Base-by-base conservation (phyloP, 768 basidiomycete genomes). In the Agaricus sinodeliciosus region DNA sequence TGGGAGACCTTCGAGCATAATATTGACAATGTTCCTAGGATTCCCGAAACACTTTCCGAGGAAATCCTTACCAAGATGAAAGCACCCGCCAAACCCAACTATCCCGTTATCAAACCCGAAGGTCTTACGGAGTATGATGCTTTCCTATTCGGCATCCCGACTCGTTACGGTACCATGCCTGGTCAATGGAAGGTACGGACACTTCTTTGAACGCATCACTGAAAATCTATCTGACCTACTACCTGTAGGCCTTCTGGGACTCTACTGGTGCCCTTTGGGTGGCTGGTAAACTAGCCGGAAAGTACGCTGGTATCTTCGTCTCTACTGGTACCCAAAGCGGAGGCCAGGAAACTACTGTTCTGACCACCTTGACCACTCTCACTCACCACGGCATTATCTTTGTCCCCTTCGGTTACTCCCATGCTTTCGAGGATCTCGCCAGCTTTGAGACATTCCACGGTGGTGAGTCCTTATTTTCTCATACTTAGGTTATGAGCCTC, bases 101-200 rank as follows among this genome's bases (percentile, higher is more conserved):
- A 84, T 63, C 84, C 84, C 2, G 58, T 84, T 55, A 66, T 86
- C 59, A 67, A 61, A 0, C 76, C 80, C n/a, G 63, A 68, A 2
- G 69, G 75, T 4, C 72, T 90, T 43, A 41, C 63, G n/a, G 37
- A 69, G 0, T 84, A 74, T 59, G 83, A 90, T 57, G 87, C 76
- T 3, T 80, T 81, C 73, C 56, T 91, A 54, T 72, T 87, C 49
- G 89, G 86, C 48, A 72, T 87, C 48, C 82, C 82, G 9, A 84
- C 83, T 22, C 81, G 88, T 58, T 93, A 77, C 66, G 88, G 88
- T n/a, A 81, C 81, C 62, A 80, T 85, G 61, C 80, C 87, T 34
- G 84, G 74, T 0, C 88, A 91, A 60, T 83, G 62, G 55, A 65
- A 65, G 63, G 63, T 63, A 34, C 31, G 55, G 22, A 3, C 43